Evolutionary conservation across 345 rosid species (phyloP).

Genomic region (Salix purpurea): DNA sequence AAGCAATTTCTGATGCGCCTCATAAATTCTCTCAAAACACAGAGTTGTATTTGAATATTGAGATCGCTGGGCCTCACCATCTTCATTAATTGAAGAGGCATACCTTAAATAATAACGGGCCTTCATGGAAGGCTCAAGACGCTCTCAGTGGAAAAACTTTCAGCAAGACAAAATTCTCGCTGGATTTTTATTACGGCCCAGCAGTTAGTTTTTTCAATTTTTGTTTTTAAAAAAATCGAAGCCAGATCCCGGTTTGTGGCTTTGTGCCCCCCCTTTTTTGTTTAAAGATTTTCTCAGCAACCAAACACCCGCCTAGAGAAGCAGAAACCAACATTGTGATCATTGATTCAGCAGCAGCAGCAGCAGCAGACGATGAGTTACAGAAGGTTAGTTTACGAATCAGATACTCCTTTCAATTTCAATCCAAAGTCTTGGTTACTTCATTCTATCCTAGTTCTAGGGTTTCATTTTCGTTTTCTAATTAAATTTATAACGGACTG

Average conservation of each 20-base stretch:
- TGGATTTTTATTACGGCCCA: no score
- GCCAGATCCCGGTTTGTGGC: neutral
- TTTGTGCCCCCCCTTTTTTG: no score
- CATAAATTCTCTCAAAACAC: no score
- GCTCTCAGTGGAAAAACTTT: no score
- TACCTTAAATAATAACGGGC: neutral
- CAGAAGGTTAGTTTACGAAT: neutral
- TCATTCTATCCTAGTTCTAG: neutral
- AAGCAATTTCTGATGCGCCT: no score
- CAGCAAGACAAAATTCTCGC: no score
- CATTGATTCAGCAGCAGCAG: neutral
- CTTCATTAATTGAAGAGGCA: neutral
- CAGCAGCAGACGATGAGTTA: slow-evolving; percentile 7
- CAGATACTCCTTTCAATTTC: neutral
- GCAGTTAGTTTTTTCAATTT: no score
- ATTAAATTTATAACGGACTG: neutral
- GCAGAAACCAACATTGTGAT: neutral
- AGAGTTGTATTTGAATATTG: neutral
- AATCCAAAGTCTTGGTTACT: neutral
- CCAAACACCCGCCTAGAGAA: neutral
- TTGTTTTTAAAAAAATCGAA: neutral
- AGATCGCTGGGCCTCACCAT: neutral
- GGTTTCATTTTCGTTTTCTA: neutral
- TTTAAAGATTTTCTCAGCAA: neutral
- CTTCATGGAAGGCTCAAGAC: no score